These are phyloP conservation scores for Prinsepia uniflora DNA, from an alignment of 306 rosid genomes.

Conservation along the genomic window DNA sequence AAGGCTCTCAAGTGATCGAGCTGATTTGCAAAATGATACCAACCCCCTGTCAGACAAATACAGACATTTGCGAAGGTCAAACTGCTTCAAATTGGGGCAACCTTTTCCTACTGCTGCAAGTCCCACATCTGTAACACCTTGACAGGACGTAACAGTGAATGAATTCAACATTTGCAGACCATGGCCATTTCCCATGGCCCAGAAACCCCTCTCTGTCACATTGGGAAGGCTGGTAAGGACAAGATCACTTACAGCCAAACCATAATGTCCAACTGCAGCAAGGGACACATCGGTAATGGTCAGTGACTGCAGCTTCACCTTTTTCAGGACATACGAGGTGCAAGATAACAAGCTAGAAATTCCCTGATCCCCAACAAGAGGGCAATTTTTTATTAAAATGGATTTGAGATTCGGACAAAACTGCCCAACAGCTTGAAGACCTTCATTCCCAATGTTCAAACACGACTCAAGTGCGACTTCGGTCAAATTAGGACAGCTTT, in stretches of 20 bases:
- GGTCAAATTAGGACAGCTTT: constrained; percentile 59
- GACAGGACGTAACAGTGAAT: constrained; percentile 57
- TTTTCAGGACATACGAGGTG: constrained; percentile 45
- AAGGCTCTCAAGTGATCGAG: constrained; percentile 69
- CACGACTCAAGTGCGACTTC: constrained; percentile 75
- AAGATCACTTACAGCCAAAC: constrained; percentile 63
- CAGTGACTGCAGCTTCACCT: constrained; percentile 74
- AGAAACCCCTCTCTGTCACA: constrained; percentile 81
- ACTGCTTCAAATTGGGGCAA: constrained; percentile 74
- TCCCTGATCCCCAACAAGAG: constrained; percentile 72
- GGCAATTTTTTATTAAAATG: constrained; percentile 57
- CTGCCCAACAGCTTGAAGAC: constrained; percentile 74
- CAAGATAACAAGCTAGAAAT: constrained; percentile 61
- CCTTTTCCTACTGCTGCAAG: constrained; percentile 77
- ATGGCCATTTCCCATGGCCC: constrained; percentile 84
- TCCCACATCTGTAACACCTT: constrained; percentile 71
- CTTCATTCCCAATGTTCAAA: constrained; percentile 63
- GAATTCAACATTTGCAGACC: constrained; percentile 81
- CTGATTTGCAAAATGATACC: constrained; percentile 62
- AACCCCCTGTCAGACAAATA: constrained; percentile 71
- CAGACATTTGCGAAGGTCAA: constrained; percentile 54
- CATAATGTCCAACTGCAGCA: constrained; percentile 90
- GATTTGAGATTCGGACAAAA: constrained; percentile 61
- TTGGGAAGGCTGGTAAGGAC: constrained; percentile 54
- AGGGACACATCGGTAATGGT: constrained; percentile 73